Conservation (phyloP, 495 filamentous ascomycete genomes). For the Jackrogersella minutella region DNA sequence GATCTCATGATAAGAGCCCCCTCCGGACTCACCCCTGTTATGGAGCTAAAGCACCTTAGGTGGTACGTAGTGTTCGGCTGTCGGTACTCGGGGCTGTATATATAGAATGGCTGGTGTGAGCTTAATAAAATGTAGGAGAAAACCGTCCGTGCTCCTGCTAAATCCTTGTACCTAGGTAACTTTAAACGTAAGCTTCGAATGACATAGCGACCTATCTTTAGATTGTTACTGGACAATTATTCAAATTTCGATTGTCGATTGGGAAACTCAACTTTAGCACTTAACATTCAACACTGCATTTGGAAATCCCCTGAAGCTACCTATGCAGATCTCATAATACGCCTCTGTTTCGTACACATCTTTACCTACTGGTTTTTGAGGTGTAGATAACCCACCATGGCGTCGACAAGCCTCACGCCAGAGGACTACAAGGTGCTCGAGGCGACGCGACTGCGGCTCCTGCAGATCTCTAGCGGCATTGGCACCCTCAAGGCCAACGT, state of each 20-base stretch:
- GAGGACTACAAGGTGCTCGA: constrained; percentile 79
- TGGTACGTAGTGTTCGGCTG: constrained; percentile 31
- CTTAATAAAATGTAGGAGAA: constrained; percentile 22
- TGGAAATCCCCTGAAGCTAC: constrained; percentile 25
- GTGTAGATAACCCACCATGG: constrained; percentile 47
- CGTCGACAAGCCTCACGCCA: constrained; percentile 54
- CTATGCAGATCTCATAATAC: background rate
- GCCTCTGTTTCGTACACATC: background rate
- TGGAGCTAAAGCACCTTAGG: no score
- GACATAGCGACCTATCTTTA: no score
- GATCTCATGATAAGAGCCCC: constrained; percentile 27
- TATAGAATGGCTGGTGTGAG: constrained; percentile 15
- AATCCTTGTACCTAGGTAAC: no score
- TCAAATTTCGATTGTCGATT: no score
- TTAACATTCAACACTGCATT: constrained; percentile 20
- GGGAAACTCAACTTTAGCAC: no score
- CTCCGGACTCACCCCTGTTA: background rate
- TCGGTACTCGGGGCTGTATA: constrained; percentile 26
- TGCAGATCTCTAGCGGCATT: constrained; percentile 72
- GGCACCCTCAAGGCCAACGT: constrained; percentile 61
- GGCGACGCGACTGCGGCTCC: constrained; percentile 74
- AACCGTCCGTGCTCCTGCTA: constrained; percentile 14
- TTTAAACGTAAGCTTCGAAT: no score
- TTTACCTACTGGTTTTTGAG: background rate
- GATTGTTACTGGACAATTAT: no score